Conservation (phyloP, 805 yeast species). For the Starmerella sp. region DNA sequence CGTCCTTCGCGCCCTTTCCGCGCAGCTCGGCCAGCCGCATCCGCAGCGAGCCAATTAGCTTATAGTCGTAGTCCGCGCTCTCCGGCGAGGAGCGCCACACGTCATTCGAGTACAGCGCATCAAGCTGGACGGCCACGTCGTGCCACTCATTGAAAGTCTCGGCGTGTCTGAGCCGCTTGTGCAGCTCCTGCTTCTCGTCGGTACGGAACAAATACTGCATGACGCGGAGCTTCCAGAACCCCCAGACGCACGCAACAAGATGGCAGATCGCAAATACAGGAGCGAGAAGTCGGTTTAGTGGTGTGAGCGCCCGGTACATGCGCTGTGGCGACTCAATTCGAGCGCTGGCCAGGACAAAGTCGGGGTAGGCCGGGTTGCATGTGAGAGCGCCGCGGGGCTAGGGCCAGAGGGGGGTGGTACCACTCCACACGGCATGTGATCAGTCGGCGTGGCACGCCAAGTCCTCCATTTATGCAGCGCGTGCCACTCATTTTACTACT, state of each 20-base stretch:
- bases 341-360: neutral
- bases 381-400: neutral
- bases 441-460: too few species aligned
- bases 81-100: conserved; percentile 66
- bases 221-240: conserved; percentile 23
- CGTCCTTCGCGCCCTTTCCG: conserved; percentile 47
- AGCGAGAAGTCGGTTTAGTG: neutral
- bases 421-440: too few species aligned
- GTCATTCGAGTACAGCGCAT: conserved; percentile 31
- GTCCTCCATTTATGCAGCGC: too few species aligned
- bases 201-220: conserved; percentile 14
- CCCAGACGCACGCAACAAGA: conserved; percentile 21
- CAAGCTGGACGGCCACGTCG: conserved; percentile 35
- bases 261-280: neutral
- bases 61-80: conserved; percentile 71
- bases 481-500: too few species aligned
- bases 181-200: conserved; percentile 23
- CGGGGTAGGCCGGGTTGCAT: neutral
- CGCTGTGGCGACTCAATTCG: neutral
- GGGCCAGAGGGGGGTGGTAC: conserved; percentile 2
- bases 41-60: conserved; percentile 64
- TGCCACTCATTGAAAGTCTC: conserved; percentile 63
- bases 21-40: conserved; percentile 41
- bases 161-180: conserved; percentile 31
- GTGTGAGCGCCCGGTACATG: neutral